Conservation (phyloP, 2,329 filamentous ascomycete species). For the Rutstroemia sp. region DNA sequence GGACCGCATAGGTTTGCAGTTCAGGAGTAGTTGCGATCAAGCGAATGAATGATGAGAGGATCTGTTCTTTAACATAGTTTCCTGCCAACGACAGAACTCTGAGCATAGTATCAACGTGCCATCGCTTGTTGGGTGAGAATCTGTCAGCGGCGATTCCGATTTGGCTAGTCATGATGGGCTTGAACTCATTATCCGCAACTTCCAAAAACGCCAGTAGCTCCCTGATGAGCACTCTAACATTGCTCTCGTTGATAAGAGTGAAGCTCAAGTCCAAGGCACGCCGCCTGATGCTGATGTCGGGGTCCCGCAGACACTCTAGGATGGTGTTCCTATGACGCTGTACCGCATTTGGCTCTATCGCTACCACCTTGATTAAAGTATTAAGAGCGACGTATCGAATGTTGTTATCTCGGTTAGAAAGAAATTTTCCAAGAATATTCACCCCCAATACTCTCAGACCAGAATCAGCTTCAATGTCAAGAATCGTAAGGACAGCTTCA, state of each 20-base stretch:
- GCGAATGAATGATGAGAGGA: conserved; percentile 91
- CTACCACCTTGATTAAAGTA: conserved; percentile 95
- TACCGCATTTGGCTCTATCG: conserved; percentile 94
- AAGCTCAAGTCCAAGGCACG: conserved; percentile 97
- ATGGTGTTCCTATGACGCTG: conserved; percentile 97
- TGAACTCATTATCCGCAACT: conserved; percentile 97
- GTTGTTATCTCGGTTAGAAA: conserved; percentile 98
- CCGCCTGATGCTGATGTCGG: conserved; percentile 94
- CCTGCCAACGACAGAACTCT: conserved; percentile 88
- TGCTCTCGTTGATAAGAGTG: conserved; percentile 93
- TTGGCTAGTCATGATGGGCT: conserved; percentile 95
- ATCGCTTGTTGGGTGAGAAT: conserved; percentile 93
- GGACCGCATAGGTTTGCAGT: conserved; percentile 90
- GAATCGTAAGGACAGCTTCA: conserved; percentile 91
- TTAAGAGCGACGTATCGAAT: conserved; percentile 97
- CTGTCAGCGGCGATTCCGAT: conserved; percentile 96
- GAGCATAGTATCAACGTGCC: conserved; percentile 98
- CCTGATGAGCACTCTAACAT: conserved; percentile 86
- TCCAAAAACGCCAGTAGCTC: conserved; percentile 93
- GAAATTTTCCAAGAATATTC: conserved; percentile 96
- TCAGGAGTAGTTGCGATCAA: conserved; percentile 92
- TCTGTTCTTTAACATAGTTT: conserved; percentile 96
- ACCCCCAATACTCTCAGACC: conserved; percentile 90
- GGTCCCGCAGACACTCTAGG: conserved; percentile 88
- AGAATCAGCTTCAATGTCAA: conserved; percentile 97